phyloP scores from a whole-genome alignment of 1,139 yeast genomes.

The Hyphopichia pseudoburtonii region DNA sequence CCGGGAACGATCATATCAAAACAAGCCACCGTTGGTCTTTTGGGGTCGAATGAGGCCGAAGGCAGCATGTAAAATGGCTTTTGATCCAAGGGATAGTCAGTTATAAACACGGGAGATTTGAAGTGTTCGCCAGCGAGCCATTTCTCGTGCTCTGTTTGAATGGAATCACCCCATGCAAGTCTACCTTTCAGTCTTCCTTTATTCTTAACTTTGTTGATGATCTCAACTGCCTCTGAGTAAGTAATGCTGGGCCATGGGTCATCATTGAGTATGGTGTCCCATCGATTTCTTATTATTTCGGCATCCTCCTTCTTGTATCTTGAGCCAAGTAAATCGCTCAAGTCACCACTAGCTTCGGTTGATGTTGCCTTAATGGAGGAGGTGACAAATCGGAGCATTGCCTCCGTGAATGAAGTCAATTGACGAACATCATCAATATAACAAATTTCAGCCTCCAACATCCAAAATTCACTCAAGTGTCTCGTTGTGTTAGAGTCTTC shows the following conservation, averaged over 20 bases:
- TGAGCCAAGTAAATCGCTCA: slow-evolving; percentile 43
- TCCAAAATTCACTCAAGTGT: slow-evolving; percentile 95
- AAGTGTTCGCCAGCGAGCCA: slow-evolving; percentile 76
- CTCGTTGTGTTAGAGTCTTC: slow-evolving; percentile 89
- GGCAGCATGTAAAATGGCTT: slow-evolving; percentile 92
- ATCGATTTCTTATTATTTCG: slow-evolving; percentile 25
- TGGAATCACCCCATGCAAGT: slow-evolving; percentile 65
- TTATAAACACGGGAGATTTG: slow-evolving; percentile 79
- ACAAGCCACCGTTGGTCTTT: slow-evolving; percentile 74
- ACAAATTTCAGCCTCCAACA: slow-evolving; percentile 90
- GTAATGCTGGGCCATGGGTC: slow-evolving; percentile 70
- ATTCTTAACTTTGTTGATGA: slow-evolving; percentile 38
- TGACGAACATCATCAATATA: slow-evolving; percentile 59
- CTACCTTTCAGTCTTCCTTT: slow-evolving; percentile 23
- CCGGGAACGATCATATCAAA: slow-evolving; percentile 87
- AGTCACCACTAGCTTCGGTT: slow-evolving; percentile 22
- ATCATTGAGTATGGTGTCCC: slow-evolving; percentile 29
- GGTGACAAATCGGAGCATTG: slow-evolving; percentile 62
- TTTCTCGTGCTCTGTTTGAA: slow-evolving; percentile 87
- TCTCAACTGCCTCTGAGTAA: slow-evolving; percentile 69
- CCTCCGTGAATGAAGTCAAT: slow-evolving; percentile 66
- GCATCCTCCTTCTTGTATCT: slow-evolving; percentile 37
- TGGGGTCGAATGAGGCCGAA: slow-evolving; percentile 27
- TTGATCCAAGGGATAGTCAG: slow-evolving; percentile 75
- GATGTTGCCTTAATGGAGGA: slow-evolving; percentile 10